Percentiles rank a stretch among this genome's conserved stretches.
Evolutionary conservation across 2,329 filamentous ascomycete genomes (phyloP).

Genomic region (Xylaria sp.): DNA sequence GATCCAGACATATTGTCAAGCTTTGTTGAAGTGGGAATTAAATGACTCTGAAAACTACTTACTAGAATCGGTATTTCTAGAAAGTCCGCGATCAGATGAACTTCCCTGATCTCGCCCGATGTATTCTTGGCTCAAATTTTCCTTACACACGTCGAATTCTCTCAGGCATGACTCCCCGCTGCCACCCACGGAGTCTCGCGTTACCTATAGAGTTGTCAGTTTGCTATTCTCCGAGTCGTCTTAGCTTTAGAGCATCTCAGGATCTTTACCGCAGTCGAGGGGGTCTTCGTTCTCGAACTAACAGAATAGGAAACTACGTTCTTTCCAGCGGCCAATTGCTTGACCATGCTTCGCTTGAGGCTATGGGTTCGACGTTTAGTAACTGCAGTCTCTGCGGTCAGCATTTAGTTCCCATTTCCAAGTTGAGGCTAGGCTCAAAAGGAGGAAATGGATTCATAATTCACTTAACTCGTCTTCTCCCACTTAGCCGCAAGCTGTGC

Average conservation of each 20-base stretch:
- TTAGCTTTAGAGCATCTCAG: not conserved
- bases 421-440: not conserved
- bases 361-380: slow-evolving; percentile 39
- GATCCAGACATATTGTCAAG: not conserved
- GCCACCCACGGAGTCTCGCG: slow-evolving; percentile 32
- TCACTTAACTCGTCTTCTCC: slow-evolving; percentile 40
- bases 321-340: slow-evolving; percentile 40
- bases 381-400: slow-evolving; percentile 10
- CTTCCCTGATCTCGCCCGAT: slow-evolving; percentile 37
- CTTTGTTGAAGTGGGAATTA: not conserved
- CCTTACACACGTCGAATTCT: slow-evolving; percentile 39
- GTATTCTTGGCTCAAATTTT: slow-evolving; percentile 39
- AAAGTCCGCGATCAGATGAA: slow-evolving; percentile 32
- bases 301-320: slow-evolving; percentile 29
- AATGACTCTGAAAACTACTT: not conserved
- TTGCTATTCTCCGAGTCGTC: not conserved
- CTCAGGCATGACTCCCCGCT: slow-evolving; percentile 38
- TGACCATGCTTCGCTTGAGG: slow-evolving; percentile 48
- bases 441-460: not conserved
- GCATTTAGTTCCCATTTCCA: not conserved
- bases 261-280: slow-evolving; percentile 28
- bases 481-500: slow-evolving; percentile 44
- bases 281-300: slow-evolving; percentile 29
- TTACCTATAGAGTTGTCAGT: slow-evolving; percentile 15
- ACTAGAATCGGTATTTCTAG: slow-evolving; percentile 42